Base-by-base conservation (phyloP, 495 filamentous ascomycete species). In the Physcia stellaris region DNA sequence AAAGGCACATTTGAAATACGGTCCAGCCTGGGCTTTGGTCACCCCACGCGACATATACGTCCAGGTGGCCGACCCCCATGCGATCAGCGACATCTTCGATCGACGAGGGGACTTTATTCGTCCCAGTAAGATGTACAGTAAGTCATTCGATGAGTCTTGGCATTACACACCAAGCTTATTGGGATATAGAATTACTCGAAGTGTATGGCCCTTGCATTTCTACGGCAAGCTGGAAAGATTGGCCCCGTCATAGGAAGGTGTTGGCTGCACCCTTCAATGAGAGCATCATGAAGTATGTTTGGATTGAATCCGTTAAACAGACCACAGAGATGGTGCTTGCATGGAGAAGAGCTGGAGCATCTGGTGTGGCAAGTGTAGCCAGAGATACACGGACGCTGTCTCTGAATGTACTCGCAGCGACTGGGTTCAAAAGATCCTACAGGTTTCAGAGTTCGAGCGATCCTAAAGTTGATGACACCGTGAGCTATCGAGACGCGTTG, bases 341-440 rank as follows among this genome's bases (percentile, higher is more conserved):
- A 6, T 70, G 64, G 64, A 32, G 48, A 13, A 31, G 48, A 9
- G 40, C 52, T 15, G 36, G 34, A 0, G 32, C 30, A 13, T 11
- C 27, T 18, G 39, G 39, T 21, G 23, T 57, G 12, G 32, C 36
- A 19, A 50, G 49, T 16, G 40, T 47, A 1, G 50, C 52, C 19
- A 46, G 61, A 0, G 67, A 72, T 41, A 42, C 51, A 0, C 51
- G 54, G 37, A 64, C 61, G 6, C 48, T 71, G 2, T 56, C 62
- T 2, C 47, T 73, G 20, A 56, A 69, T 49, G 56, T 70, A 2
- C 45, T 72, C 3, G 57, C 61, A 17, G 32, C 48, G 17, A 59
- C 61, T 16, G 58, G 61, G 1, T 70, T 69, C 32, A 56, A 59
- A n/a, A 63, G 64, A 32, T 50, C 51, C 22, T 57, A 52, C 55